Base-by-base conservation (phyloP, 352 stramenopile species). In the Phytophthora pisi region DNA sequence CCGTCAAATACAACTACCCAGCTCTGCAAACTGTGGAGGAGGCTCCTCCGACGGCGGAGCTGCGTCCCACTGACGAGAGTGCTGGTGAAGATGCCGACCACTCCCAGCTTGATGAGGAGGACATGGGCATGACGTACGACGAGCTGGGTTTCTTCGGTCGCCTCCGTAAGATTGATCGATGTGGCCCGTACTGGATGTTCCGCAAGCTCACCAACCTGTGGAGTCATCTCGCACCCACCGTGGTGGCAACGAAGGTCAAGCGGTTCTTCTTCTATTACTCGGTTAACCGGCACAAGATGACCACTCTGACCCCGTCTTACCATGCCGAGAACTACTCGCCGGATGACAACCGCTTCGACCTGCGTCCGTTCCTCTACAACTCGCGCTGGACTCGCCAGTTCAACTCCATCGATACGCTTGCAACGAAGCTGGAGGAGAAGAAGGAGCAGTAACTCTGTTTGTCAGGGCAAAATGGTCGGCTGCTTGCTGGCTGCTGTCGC, bases 121-220 rank as follows among this genome's bases (percentile, higher is more conserved):
- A 99, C 78, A 99, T 99, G 98, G 97, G 97, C 7, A 99, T 99
- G 98, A 98, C 91, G 13, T 99, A 99, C 75, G 94, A 97, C 60
- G 98, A 99, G 73, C 88, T 99, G 34, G 93, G 96, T 13, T 93
- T 89, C 72, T 99, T 98, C 79, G 97, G 97, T 40, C 87, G 90
- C 31, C 79, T 99, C 34, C 88, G 97, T 56, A 99, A 99, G 80
- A 96, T 99, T 51, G 85, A 94, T 16, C 82, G 95, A 38, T 99
- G 95, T 71, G 97, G 96, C n/a, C 97, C 96, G 5, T 96, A 96
- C 46, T 93, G 88, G 70, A 98, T 99, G 95, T 98, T 95, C 78
- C 82, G 78, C 51, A 93, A 95, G 75, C 80, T 97, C 23, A 79
- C 81, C 9, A 79, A 88, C 61, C 47, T 91, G 45, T 99, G 97